Percentiles rank a stretch among this genome's conserved stretches.
Conservation (phyloP, 2,329 filamentous ascomycete species). For the Stemphylium beticola region DNA sequence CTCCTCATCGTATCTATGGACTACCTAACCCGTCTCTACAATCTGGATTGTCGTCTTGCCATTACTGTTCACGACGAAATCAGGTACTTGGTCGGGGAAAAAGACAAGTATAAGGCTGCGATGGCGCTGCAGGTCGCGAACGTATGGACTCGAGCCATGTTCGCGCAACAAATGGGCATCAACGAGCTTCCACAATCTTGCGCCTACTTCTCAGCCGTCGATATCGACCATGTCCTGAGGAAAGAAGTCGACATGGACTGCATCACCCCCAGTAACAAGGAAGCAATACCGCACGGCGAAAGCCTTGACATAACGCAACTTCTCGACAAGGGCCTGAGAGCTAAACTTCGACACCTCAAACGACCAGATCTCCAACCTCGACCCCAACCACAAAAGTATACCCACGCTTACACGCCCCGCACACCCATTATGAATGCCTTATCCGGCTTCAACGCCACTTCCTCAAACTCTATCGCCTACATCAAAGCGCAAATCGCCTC, state of each 20-base stretch:
- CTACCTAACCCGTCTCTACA: slow-evolving; percentile 84
- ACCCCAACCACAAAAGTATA: slow-evolving; percentile 57
- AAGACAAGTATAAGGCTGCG: slow-evolving; percentile 86
- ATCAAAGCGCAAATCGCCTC: slow-evolving; percentile 84
- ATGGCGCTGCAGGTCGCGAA: slow-evolving; percentile 95
- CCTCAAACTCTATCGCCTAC: slow-evolving; percentile 60
- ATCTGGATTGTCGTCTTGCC: slow-evolving; percentile 81
- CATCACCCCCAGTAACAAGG: slow-evolving; percentile 83
- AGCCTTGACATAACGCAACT: slow-evolving; percentile 82
- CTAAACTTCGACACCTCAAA: slow-evolving; percentile 64
- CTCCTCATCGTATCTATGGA: slow-evolving; percentile 94
- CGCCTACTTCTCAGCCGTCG: slow-evolving; percentile 93
- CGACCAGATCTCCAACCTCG: slow-evolving; percentile 66
- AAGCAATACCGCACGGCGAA: slow-evolving; percentile 82
- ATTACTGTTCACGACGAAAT: slow-evolving; percentile 99
- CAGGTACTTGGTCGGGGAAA: slow-evolving; percentile 83
- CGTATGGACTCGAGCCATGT: slow-evolving; percentile 97
- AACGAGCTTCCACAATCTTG: slow-evolving; percentile 92
- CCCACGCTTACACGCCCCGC: slow-evolving; percentile 75
- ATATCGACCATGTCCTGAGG: slow-evolving; percentile 92
- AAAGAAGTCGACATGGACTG: slow-evolving; percentile 99
- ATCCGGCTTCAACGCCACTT: slow-evolving; percentile 49
- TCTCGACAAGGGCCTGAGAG: slow-evolving; percentile 72
- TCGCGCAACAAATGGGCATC: slow-evolving; percentile 95
- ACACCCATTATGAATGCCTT: slow-evolving; percentile 80